Base-by-base conservation (phyloP, 140 eudicot species). In the Bidens hawaiensis region DNA sequence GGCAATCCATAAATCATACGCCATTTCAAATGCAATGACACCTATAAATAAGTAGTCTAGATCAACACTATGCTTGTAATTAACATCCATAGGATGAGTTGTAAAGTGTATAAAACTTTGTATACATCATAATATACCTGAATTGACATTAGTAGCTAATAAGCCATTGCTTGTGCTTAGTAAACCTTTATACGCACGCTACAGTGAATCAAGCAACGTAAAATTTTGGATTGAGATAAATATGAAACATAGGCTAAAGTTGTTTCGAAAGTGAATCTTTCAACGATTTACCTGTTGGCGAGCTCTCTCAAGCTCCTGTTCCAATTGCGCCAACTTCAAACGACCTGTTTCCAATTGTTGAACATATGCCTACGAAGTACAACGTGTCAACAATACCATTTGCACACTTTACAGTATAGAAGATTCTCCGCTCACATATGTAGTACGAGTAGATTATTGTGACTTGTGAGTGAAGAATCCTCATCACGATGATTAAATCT, bases 331-430 rank as follows among this genome's bases (percentile, higher is more conserved):
- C 55, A 94, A 73, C 85, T 94, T 94, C 73, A 94, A 62, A 47
- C 99, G 95, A 59, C 97, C 88, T 0, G 95, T 79, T 81, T 94
- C 99, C 31, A 94, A 65, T 67, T 94, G 97, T 61, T 88, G 94
- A 58, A 94, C 95, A 66, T 94, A 94, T n/a, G 90, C 99, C 97
- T 94, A 62, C 19, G 19, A 46, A 67, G 38, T 28, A 61, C 24
- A 6, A 64, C 38, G 62, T 36, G 50, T 25, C 25, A 47, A 34
- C 3, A 16, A 17, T 2, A 27, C 6, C 26, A 58, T 21, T 14
- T 28, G 26, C 18, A 18, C n/a, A 12, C 6, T n/a, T n/a, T n/a
- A 21, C 19, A 57, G 2, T 38, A 38, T 10, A 38, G 31, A 3
- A 31, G 57, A 50, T 22, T 50, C 57, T 11, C 3, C 15, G 1